These are phyloP conservation scores for Lavandula angustifolia DNA, from an alignment of 257 asterid genomes.

Conservation along the genomic window DNA sequence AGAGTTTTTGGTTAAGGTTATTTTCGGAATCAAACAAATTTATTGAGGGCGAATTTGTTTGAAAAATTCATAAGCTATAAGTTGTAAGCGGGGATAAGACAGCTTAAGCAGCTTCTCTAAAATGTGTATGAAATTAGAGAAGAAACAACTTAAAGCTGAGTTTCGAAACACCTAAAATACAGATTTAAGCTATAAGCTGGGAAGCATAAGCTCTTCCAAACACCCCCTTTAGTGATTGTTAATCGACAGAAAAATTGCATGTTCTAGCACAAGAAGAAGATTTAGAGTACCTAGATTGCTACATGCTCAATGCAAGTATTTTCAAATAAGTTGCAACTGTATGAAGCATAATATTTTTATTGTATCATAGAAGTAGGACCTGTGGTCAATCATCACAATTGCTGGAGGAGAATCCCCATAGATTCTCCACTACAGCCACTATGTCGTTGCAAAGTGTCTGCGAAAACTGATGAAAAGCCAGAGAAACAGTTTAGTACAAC, in stretches of 20 bases:
- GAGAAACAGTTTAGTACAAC: conserved; percentile 25
- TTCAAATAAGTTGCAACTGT: conserved; percentile 17
- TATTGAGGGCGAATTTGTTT: too few relatives aligned
- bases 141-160: too few relatives aligned
- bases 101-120: too few relatives aligned
- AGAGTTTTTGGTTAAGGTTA: too few relatives aligned
- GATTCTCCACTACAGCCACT: conserved; percentile 78
- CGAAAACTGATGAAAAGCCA: conserved; percentile 31
- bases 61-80: too few relatives aligned
- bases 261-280: neutral
- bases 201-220: too few relatives aligned
- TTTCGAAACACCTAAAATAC: too few relatives aligned
- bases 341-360: conserved; percentile 6
- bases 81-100: too few relatives aligned
- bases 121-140: too few relatives aligned
- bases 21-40: too few relatives aligned
- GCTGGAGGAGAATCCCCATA: conserved; percentile 94
- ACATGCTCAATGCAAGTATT: conserved; percentile 12
- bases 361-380: conserved; percentile 47
- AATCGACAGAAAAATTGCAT: neutral
- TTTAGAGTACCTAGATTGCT: neutral
- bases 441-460: conserved; percentile 87
- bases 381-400: conserved; percentile 92
- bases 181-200: too few relatives aligned
- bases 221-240: neutral